Conservation (phyloP, 306 rosid genomes). For the Vigna reflexopilosa region DNA sequence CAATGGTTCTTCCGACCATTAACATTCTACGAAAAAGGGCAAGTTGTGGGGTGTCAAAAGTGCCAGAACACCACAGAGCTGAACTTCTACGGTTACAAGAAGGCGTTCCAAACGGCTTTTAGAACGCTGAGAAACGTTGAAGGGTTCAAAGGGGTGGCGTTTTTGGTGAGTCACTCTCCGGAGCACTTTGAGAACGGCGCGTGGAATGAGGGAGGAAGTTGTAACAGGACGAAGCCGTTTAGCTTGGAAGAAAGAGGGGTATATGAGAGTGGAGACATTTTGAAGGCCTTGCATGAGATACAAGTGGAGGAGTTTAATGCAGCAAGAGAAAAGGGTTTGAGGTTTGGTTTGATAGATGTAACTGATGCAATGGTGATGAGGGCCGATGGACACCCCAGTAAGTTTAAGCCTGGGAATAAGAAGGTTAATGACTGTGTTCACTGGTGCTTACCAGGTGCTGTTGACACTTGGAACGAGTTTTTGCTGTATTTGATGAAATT, state of each 20-base stretch:
- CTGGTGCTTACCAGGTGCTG: conserved; percentile 89
- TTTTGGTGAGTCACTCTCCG: conserved; percentile 75
- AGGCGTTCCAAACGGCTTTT: conserved; percentile 63
- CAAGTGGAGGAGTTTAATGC: conserved; percentile 62
- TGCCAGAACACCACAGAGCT: conserved; percentile 49
- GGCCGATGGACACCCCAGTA: conserved; percentile 81
- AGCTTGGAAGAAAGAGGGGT: conserved; percentile 48
- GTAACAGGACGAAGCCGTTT: conserved; percentile 62
- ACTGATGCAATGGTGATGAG: conserved; percentile 66
- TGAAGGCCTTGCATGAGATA: conserved; percentile 45
- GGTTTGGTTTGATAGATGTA: conserved; percentile 59
- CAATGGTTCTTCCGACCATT: conserved; percentile 81
- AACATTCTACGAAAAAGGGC: conserved; percentile 56
- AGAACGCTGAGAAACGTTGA: conserved; percentile 45
- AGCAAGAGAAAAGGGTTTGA: conserved; percentile 51
- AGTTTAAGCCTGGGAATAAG: conserved; percentile 44
- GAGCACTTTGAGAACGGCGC: conserved; percentile 79
- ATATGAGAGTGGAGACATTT: conserved; percentile 8
- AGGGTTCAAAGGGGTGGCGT: conserved; percentile 67
- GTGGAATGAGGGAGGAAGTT: conserved; percentile 75
- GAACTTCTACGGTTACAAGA: conserved; percentile 57
- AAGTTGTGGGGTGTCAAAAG: conserved; percentile 54
- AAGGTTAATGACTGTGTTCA: conserved; percentile 76
- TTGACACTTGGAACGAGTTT: conserved; percentile 86
- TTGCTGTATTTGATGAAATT: conserved; percentile 58